These are phyloP conservation scores for Schizosaccharomyces octosporus DNA, from an alignment of 805 yeast species.

Conservation along the genomic window DNA sequence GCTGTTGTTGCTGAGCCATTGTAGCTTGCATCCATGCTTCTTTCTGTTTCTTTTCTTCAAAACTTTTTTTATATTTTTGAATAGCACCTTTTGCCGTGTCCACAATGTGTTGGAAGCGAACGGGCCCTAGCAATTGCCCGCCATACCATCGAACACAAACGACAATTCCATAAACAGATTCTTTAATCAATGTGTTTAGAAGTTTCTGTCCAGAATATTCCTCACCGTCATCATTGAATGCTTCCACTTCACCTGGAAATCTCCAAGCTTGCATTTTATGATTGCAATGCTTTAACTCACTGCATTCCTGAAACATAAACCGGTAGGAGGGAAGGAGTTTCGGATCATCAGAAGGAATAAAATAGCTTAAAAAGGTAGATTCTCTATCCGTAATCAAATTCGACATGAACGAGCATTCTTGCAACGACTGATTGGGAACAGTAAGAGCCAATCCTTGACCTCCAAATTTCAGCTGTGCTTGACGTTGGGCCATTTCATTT, in stretches of 20 bases:
- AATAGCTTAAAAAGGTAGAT: neutral
- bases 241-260: neutral
- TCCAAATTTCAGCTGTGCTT: neutral
- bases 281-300: neutral
- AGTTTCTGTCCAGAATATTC: neutral
- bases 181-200: neutral
- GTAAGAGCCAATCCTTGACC: neutral
- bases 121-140: slow-evolving; percentile 1
- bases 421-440: neutral
- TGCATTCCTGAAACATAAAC: neutral
- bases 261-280: slow-evolving; percentile 2
- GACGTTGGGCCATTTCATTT: neutral
- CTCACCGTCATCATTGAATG: slow-evolving; percentile 1
- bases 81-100: neutral
- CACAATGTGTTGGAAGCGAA: slow-evolving; percentile 1
- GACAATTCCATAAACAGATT: neutral
- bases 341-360: neutral
- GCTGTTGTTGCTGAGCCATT: neutral
- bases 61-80: neutral
- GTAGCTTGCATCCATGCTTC: neutral
- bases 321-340: neutral
- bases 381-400: neutral
- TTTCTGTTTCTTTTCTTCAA: neutral
- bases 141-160: neutral
- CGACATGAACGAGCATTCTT: neutral